These are phyloP conservation scores for Diospyros kaki DNA, from an alignment of 148 eudicot genomes.

Conservation along the genomic window DNA sequence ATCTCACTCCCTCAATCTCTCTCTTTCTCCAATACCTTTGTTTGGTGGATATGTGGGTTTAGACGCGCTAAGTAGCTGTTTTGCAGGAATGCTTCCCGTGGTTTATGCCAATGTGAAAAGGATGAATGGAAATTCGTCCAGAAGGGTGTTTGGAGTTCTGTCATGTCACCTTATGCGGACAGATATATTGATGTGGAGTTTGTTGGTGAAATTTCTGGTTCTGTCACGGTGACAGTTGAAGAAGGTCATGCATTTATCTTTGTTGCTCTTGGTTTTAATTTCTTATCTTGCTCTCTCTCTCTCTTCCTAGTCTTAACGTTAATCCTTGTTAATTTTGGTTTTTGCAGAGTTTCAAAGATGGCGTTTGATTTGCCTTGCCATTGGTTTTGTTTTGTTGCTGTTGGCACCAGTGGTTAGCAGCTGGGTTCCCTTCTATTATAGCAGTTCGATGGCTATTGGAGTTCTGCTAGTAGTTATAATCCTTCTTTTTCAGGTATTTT, in stretches of 20 bases:
- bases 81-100: constrained; percentile 77
- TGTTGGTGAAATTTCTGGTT: constrained; percentile 61
- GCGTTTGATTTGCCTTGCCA: constrained; percentile 64
- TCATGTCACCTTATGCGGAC: constrained; percentile 77
- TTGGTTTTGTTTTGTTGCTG: constrained; percentile 60
- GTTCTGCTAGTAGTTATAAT: constrained; percentile 76
- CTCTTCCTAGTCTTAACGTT: neutral
- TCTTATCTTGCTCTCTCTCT: neutral
- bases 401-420: constrained; percentile 82
- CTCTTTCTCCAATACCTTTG: neutral
- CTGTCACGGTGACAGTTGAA: constrained; percentile 59
- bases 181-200: constrained; percentile 78
- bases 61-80: constrained; percentile 2
- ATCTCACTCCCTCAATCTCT: neutral
- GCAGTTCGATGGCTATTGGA: constrained; percentile 91
- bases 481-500: constrained; percentile 87
- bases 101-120: constrained; percentile 74
- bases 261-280: neutral
- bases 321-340: constrained; percentile 1
- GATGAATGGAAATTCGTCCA: constrained; percentile 67
- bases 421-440: constrained; percentile 95
- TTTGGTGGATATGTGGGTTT: neutral
- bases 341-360: constrained; percentile 78
- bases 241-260: constrained; percentile 45
- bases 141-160: constrained; percentile 67